Base-by-base conservation (phyloP, 305 asterid genomes). In the Ajuga reptans region DNA sequence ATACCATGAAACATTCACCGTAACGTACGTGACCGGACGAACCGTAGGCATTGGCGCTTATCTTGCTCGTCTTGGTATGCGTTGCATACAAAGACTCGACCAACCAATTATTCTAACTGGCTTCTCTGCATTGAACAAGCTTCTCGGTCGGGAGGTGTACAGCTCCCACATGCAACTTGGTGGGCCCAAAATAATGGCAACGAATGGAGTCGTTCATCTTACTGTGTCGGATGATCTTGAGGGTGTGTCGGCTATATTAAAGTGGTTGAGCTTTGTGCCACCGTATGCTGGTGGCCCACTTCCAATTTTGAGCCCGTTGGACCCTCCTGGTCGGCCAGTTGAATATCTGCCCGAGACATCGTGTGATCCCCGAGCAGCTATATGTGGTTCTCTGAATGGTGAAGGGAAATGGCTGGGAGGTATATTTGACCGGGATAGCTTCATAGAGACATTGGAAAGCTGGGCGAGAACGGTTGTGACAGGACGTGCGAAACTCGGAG, bases 131-230 rank as follows among this genome's bases (percentile, higher is more conserved):
- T 66, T 94, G 47, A 94, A 94, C 83, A 94, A 94, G 84, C 96
- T 94, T 73, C 83, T 94, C 33, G 99, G 98, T 12, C 85, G 98
- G 72, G 99, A 94, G 82, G 99, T 94, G 18, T 94, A 94, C 45
- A 94, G 98, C 82, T 94, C 99, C 31, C 98, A 94, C 84, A 91
- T 94, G 98, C 99, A 94, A 63, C 98, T 94, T 3, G 99, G 99
- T 10, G 99, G 99, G 9, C 99, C 99, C 9, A 94, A 94, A 80
- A 89, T 94, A 58, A 94, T 94, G 99, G 99, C 96, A 0, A 94
- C 99, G 3, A 91, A 94, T 45, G 99, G 99, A 51, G 99, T 94
- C 2, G 99, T 94, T 71, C 99, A 94, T 86, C 86, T 91, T 64
- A 91, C 98, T 0, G 99, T 94, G 18, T 88, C 90, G 0, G 96